phyloP scores from a whole-genome alignment of 352 stramenopile species.

The Phytophthora cryptogea region DNA sequence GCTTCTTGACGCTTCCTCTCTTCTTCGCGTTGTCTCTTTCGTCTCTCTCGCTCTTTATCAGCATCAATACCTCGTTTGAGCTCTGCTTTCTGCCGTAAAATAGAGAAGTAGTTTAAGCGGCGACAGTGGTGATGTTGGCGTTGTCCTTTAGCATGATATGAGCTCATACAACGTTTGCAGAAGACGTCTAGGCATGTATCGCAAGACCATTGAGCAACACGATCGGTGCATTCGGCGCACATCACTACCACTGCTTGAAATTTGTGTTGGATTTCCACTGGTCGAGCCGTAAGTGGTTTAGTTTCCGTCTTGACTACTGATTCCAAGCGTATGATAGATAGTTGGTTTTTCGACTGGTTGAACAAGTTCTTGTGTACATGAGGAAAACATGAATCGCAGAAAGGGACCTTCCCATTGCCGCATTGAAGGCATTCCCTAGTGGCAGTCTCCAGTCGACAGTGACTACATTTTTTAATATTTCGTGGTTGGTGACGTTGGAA shows the following conservation, averaged over 20 bases:
- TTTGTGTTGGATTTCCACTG: slow-evolving; percentile 29
- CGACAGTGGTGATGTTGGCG: slow-evolving; percentile 57
- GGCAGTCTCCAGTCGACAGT: slow-evolving; percentile 61
- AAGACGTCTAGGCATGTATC: slow-evolving; percentile 64
- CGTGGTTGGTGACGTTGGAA: slow-evolving; percentile 49
- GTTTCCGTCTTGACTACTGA: not conserved
- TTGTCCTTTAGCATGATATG: slow-evolving; percentile 59
- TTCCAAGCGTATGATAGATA: not conserved
- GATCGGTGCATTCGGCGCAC: slow-evolving; percentile 58
- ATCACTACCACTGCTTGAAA: slow-evolving; percentile 64
- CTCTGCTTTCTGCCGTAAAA: slow-evolving; percentile 57
- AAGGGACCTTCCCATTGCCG: slow-evolving; percentile 65
- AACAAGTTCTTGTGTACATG: slow-evolving; percentile 42
- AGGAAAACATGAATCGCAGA: slow-evolving; percentile 69
- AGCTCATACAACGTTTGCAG: slow-evolving; percentile 71
- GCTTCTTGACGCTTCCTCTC: slow-evolving; percentile 25
- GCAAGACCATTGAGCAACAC: slow-evolving; percentile 71
- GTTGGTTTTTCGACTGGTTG: not conserved
- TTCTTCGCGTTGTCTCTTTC: slow-evolving; percentile 30
- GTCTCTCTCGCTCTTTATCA: slow-evolving; percentile 40
- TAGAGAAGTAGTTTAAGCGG: slow-evolving; percentile 71
- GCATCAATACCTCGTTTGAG: slow-evolving; percentile 37
- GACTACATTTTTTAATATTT: slow-evolving; percentile 47
- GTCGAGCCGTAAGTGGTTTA: not conserved
- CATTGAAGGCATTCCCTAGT: slow-evolving; percentile 70